Conservation (phyloP, 305 asterid genomes). For the Rubia balearica region DNA sequence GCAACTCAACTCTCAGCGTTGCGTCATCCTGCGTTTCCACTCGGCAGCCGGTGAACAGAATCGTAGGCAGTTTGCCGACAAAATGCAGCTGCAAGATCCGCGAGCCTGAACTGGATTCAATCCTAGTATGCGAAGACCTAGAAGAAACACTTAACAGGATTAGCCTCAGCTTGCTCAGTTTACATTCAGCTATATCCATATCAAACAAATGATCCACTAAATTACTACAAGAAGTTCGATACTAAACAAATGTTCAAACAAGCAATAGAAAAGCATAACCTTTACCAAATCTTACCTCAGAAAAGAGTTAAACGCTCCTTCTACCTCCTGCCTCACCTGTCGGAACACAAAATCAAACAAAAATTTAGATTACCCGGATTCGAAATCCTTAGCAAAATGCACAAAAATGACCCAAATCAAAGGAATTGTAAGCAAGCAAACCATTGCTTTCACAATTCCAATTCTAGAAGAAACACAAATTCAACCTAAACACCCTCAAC, state of each 20-base stretch:
- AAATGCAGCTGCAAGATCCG: constrained; percentile 51
- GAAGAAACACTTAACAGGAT: constrained; percentile 13
- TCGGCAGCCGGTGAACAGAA: constrained; percentile 52
- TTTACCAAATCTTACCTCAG: constrained; percentile 34
- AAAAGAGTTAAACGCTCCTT: constrained; percentile 26
- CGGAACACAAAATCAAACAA: constrained; percentile 18
- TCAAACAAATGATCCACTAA: background rate
- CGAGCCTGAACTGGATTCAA: constrained; percentile 25
- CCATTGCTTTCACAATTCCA: background rate
- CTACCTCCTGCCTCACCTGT: constrained; percentile 67
- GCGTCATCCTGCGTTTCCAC: constrained; percentile 32
- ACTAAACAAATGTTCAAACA: background rate
- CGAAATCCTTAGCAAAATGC: background rate
- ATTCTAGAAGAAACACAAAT: background rate
- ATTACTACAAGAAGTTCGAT: background rate
- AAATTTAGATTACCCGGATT: background rate
- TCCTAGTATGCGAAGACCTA: constrained; percentile 37
- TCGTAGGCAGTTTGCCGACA: constrained; percentile 31
- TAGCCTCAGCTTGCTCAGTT: background rate
- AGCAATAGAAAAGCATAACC: background rate
- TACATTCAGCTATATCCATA: background rate
- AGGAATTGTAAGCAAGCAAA: background rate
- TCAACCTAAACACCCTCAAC: background rate
- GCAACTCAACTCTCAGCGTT: constrained; percentile 35
- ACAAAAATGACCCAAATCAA: background rate